Percentiles rank a stretch among this genome's conserved stretches.
Conservation (phyloP, 2,329 filamentous ascomycete genomes). For the Botrytis fabae region DNA sequence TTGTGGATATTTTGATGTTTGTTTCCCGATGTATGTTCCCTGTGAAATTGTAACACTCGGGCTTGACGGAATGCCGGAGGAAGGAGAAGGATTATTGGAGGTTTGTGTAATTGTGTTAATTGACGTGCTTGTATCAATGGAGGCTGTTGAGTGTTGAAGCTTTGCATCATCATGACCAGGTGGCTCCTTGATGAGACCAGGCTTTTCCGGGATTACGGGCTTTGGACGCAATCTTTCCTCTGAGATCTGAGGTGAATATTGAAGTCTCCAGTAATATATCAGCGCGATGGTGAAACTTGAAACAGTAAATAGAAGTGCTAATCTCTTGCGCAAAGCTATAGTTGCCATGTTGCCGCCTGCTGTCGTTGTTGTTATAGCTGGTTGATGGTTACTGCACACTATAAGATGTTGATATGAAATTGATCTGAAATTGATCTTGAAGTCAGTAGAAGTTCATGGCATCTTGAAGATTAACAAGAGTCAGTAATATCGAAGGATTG, state of each 20-base stretch:
- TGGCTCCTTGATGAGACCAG: background rate
- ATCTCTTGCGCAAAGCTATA: slow-evolving; percentile 10
- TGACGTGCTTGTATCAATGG: background rate
- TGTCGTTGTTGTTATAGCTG: background rate
- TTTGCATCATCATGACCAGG: slow-evolving; percentile 4
- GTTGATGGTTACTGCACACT: background rate
- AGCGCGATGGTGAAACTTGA: slow-evolving; percentile 12
- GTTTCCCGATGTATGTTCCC: slow-evolving; percentile 35
- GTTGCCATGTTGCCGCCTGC: slow-evolving; percentile 1
- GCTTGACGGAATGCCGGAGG: background rate
- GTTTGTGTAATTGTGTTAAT: background rate
- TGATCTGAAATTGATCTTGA: background rate
- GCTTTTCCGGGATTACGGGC: slow-evolving; percentile 8
- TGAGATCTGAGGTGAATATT: slow-evolving; percentile 11
- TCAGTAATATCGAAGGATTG: background rate
- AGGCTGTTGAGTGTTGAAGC: background rate
- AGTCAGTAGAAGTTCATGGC: background rate
- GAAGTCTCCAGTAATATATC: slow-evolving; percentile 13
- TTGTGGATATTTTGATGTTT: slow-evolving; percentile 30
- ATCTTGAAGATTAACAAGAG: background rate
- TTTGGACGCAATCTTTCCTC: slow-evolving; percentile 5
- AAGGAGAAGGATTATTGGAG: background rate
- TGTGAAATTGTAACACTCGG: slow-evolving; percentile 31
- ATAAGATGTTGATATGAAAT: background rate
- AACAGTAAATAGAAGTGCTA: slow-evolving; percentile 4